These are phyloP conservation scores for Infundibulicybe gibba DNA, from an alignment of 768 basidiomycete species.

Conservation along the genomic window DNA sequence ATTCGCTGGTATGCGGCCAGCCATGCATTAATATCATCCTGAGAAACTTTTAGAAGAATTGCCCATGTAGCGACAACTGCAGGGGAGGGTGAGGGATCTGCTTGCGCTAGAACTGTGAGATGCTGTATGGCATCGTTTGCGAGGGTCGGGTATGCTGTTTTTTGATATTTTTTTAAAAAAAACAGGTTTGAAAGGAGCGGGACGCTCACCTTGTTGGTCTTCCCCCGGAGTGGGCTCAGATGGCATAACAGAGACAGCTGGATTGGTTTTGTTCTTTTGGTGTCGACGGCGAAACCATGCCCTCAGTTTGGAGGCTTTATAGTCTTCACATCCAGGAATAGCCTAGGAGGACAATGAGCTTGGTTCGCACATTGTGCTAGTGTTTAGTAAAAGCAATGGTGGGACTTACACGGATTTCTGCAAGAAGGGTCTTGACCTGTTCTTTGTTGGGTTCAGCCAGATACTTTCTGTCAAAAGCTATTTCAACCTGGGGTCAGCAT, in stretches of 20 bases:
- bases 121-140: slow-evolving; percentile 15
- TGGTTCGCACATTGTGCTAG: no score
- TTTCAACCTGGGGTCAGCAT: no score
- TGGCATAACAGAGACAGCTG: no score
- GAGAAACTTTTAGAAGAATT: slow-evolving; percentile 14
- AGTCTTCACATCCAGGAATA: slow-evolving; percentile 8
- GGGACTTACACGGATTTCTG: not conserved
- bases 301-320: slow-evolving; percentile 1
- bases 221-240: no score
- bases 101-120: slow-evolving; percentile 15
- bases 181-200: not conserved
- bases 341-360: not conserved
- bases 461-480: slow-evolving; percentile 1
- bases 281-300: slow-evolving; percentile 15
- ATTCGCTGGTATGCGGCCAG: slow-evolving; percentile 7
- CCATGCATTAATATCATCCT: slow-evolving; percentile 19
- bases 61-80: slow-evolving; percentile 28
- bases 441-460: not conserved
- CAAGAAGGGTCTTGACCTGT: not conserved
- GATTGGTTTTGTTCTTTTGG: not conserved
- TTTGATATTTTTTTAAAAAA: no score
- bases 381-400: not conserved
- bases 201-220: not conserved
- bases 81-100: slow-evolving; percentile 16
- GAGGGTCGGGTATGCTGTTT: slow-evolving; percentile 16